Evolutionary conservation across 495 filamentous ascomycete species (phyloP), one percentile per base, ranked within the genome.

Genomic region (Chaetomium fimeti): DNA sequence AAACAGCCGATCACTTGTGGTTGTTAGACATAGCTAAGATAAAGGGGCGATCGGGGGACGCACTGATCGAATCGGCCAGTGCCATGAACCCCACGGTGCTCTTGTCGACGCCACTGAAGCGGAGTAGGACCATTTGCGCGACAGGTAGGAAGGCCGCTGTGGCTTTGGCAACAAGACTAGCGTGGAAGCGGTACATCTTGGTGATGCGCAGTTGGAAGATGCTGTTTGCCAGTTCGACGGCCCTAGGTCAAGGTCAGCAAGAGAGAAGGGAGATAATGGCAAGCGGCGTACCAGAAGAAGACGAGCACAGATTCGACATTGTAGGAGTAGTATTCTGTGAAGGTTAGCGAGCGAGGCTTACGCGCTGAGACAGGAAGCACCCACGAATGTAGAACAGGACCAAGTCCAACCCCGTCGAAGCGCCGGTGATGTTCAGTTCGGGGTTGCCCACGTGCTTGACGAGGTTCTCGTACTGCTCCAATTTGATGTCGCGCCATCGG

Each of bases 361-460:
- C 1, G 2, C 18, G 12, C 38, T 28, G 53, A 53, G 52, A 22
- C 27, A 32, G 8, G 8, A 27, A 27, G 28, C 13, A 15, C 75
- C 6, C 63, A 78, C 80, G 81, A 60, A 82, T 81, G 63, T 81
- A 80, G 57, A 79, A 82, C 12, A 83, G 72, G 0, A 78, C 73
- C 28, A 78, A 62, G 53, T 83, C 79, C 12, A 80, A 48, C 12
- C 75, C 78, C 11, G 71, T 71, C 42, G 79, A 77, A 0, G 68
- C 68, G n/a, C 81, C 79, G 3, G 78, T 76, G 61, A 83, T 77
- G 63, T 76, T 78, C 12, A 83, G 66, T 54, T 80, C 81, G 2
- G 78, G 77, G 32, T 74, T 71, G 13, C 69, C 75, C 7, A 75
- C 67, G 54, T 79, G 72, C 6, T 53, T 51, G 6, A 72, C 58